Evolutionary conservation across 1,284 basidiomycete species (phyloP), one percentile per base, ranked within the genome.

Genomic region (Wallemia ichthyophaga): DNA sequence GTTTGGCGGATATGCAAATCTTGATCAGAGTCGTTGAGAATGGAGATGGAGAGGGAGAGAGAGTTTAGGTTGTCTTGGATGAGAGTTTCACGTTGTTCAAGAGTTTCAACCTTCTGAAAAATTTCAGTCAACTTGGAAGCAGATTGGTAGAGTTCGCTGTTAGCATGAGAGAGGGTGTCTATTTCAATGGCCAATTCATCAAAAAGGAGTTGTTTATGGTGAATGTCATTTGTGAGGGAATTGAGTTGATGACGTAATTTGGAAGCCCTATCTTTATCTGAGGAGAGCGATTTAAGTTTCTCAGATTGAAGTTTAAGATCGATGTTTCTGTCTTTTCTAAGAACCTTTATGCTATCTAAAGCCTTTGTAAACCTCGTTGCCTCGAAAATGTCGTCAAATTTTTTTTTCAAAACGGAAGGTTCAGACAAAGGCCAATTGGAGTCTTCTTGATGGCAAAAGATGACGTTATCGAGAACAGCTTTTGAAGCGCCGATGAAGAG

Each of bases 361-460:
- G 94, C 94, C 68, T 98, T 98, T 1, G 92, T 96, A 67, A 92
- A 87, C 85, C 83, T 83, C 1, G 92, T 98, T 0, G 94, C 94
- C 69, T 99, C 94, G 65, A 99, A 98, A 63, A 99, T 98, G 66
- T 98, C 94, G 66, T 98, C 94, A 63, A 94, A 96, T 69, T 94
- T 94, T 75, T 95, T 96, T 75, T 99, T 98, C 48, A 99, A 71
- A 1, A 80, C 77, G 0, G 85, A 74, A 0, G 92, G 85, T 66
- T 98, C 94, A 0, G 89, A 77, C 15, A 99, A 75, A 0, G 94
- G 94, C 94, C 94, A 99, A 66, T 89, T 95, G 0, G 87, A 91
- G 61, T 99, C 94, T 67, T 99, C 94, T 71, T 99, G 94, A 70
- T 99, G 94, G 70, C 94, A 99, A 67, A 99, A 98, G 62, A 99